These are phyloP conservation scores for Zasmidium citrigriseum DNA, from an alignment of 2,329 filamentous ascomycete genomes.

Conservation along the genomic window DNA sequence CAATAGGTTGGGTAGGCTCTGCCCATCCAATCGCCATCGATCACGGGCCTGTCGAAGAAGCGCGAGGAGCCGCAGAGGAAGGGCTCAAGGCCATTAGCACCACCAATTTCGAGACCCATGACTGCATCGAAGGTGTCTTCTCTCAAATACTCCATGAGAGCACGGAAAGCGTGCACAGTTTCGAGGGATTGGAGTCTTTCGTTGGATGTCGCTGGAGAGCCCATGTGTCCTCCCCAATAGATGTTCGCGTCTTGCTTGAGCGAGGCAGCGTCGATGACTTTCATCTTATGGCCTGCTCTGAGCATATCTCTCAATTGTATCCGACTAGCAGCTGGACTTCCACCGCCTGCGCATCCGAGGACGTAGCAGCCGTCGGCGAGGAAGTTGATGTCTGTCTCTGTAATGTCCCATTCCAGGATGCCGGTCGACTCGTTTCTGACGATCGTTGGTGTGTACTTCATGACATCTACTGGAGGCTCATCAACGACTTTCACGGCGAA, in stretches of 20 bases:
- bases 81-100: slow-evolving; percentile 63
- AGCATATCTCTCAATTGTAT: slow-evolving; percentile 55
- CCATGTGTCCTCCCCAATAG: slow-evolving; percentile 59
- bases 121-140: slow-evolving; percentile 55
- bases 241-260: slow-evolving; percentile 55
- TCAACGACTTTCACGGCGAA: slow-evolving; percentile 38
- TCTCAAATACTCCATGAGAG: slow-evolving; percentile 53
- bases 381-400: slow-evolving; percentile 59
- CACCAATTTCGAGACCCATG: slow-evolving; percentile 67
- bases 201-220: slow-evolving; percentile 61
- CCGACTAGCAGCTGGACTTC: slow-evolving; percentile 55
- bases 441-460: slow-evolving; percentile 48
- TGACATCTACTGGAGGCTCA: slow-evolving; percentile 30
- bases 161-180: slow-evolving; percentile 42
- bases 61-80: slow-evolving; percentile 58
- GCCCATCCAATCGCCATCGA: slow-evolving; percentile 51
- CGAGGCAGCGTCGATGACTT: slow-evolving; percentile 54
- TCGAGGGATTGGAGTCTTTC: slow-evolving; percentile 63
- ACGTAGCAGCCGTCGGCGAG: slow-evolving; percentile 63
- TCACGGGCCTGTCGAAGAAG: slow-evolving; percentile 48
- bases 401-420: slow-evolving; percentile 55
- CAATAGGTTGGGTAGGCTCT: slow-evolving; percentile 49
- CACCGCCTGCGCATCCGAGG: slow-evolving; percentile 62
- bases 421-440: slow-evolving; percentile 46
- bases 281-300: slow-evolving; percentile 52